These are phyloP conservation scores for Globisporangium perplexum DNA, from an alignment of 352 stramenopile genomes.

Conservation along the genomic window DNA sequence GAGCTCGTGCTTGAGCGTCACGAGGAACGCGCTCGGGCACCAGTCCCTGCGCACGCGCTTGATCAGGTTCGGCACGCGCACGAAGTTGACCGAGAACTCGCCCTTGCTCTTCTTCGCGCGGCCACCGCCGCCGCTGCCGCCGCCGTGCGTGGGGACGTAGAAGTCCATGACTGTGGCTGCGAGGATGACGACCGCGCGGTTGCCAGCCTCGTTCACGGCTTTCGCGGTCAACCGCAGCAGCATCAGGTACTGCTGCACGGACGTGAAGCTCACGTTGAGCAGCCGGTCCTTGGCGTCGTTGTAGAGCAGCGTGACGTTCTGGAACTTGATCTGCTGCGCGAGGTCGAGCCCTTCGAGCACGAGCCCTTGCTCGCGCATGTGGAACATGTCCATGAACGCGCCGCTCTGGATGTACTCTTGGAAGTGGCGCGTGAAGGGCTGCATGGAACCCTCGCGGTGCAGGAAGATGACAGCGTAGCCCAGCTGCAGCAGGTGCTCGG, in stretches of 20 bases:
- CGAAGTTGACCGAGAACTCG: constrained; percentile 75
- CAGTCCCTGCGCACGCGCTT: constrained; percentile 77
- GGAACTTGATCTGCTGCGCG: constrained; percentile 55
- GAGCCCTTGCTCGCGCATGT: constrained; percentile 46
- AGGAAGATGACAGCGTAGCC: constrained; percentile 84
- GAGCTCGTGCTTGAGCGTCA: constrained; percentile 78
- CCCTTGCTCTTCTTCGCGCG: constrained; percentile 32
- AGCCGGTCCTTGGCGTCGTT: constrained; percentile 58
- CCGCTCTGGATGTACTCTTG: constrained; percentile 77
- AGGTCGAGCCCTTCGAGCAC: constrained; percentile 64
- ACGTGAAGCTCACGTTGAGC: constrained; percentile 72
- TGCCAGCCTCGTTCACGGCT: constrained; percentile 49
- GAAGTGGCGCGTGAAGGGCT: constrained; percentile 82
- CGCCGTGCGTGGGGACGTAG: constrained; percentile 42
- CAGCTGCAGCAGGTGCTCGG: constrained; percentile 73
- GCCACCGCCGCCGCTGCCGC: neutral
- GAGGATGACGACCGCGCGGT: constrained; percentile 64
- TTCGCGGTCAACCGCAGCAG: constrained; percentile 54
- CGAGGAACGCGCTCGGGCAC: constrained; percentile 74
- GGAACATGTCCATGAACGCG: constrained; percentile 81
- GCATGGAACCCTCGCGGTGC: constrained; percentile 67
- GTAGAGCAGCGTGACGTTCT: constrained; percentile 60
- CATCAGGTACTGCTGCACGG: constrained; percentile 80
- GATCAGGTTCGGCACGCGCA: constrained; percentile 74
- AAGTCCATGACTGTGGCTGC: constrained; percentile 81